A percentile compares a stretch with the other conserved stretches of the same genome.
phyloP scores from a whole-genome alignment of 805 yeast genomes.

The Isabelozyma heimii region DNA sequence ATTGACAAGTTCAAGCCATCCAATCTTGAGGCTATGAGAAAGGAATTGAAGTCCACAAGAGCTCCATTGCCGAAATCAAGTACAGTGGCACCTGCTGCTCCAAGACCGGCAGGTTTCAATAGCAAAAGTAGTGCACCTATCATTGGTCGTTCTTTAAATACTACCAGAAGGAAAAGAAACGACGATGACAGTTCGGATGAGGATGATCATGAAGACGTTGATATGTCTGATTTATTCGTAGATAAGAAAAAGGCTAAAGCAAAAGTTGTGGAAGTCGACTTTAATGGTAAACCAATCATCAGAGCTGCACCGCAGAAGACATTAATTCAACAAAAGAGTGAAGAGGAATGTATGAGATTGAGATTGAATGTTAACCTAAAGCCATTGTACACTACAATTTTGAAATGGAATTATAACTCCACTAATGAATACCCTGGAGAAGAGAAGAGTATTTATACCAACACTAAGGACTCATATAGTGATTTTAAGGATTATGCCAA shows the following conservation, averaged over 20 bases:
- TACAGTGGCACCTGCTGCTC: constrained; percentile 41
- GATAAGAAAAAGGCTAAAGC: constrained; percentile 30
- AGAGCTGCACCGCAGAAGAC: constrained; percentile 21
- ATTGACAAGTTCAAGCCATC: constrained; percentile 21
- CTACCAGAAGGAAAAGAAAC: constrained; percentile 24
- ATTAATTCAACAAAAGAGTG: constrained; percentile 41
- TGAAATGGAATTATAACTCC: constrained; percentile 74
- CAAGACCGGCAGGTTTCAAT: constrained; percentile 56
- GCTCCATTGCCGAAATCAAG: constrained; percentile 20
- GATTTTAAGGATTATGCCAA: constrained; percentile 64
- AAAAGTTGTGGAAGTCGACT: constrained; percentile 41
- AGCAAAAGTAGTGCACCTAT: constrained; percentile 17
- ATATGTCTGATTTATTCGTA: constrained; percentile 39
- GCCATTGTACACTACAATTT: constrained; percentile 66
- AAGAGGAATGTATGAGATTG: constrained; percentile 74
- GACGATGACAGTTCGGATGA: constrained; percentile 35
- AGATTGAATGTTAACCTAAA: constrained; percentile 75
- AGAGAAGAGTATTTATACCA: constrained; percentile 35
- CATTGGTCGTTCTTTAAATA: constrained; percentile 39
- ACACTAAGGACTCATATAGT: constrained; percentile 55
- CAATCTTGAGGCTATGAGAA: constrained; percentile 32
- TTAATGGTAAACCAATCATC: constrained; percentile 38
- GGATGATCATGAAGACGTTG: constrained; percentile 30
- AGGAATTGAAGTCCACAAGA: constrained; percentile 23
- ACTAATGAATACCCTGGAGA: constrained; percentile 54